Percentiles rank a stretch among this genome's conserved stretches.
These are phyloP conservation scores for Cicer cuneatum DNA, from an alignment of 306 rosid species.

Conservation along the genomic window DNA sequence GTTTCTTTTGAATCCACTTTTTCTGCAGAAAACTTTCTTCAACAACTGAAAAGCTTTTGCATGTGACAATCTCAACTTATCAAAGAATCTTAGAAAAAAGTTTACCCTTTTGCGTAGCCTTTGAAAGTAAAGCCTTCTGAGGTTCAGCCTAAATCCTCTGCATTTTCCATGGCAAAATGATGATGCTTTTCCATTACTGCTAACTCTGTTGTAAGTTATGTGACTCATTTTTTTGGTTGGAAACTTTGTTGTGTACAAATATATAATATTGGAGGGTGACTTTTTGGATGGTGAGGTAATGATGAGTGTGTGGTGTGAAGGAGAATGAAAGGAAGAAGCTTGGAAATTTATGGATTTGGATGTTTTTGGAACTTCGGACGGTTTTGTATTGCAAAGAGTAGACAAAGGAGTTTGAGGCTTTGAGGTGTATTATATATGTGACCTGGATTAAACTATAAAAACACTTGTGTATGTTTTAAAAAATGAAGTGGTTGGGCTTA, in stretches of 20 bases:
- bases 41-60: constrained; percentile 49
- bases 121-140: constrained; percentile 50
- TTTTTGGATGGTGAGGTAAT: constrained; percentile 57
- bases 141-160: constrained; percentile 66
- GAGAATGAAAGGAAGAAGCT: constrained; percentile 48
- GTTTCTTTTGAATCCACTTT: constrained; percentile 46
- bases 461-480: constrained; percentile 18
- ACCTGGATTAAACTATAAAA: constrained; percentile 37
- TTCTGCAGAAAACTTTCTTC: constrained; percentile 47
- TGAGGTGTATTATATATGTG: constrained; percentile 38
- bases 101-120: constrained; percentile 56
- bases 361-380: constrained; percentile 45
- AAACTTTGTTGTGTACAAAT: constrained; percentile 40
- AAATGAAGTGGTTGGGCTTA: too few relatives aligned
- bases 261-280: constrained; percentile 50
- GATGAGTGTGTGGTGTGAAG: constrained; percentile 42
- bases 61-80: constrained; percentile 49
- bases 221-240: constrained; percentile 39
- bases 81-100: constrained; percentile 54
- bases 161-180: constrained; percentile 46
- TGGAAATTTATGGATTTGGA: constrained; percentile 52
- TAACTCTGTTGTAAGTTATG: constrained; percentile 53
- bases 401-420: constrained; percentile 33
- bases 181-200: constrained; percentile 47
- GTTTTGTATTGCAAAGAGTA: constrained; percentile 43